Conservation (phyloP, 2,329 filamentous ascomycete genomes). For the Sporothrix brunneoviolacea region DNA sequence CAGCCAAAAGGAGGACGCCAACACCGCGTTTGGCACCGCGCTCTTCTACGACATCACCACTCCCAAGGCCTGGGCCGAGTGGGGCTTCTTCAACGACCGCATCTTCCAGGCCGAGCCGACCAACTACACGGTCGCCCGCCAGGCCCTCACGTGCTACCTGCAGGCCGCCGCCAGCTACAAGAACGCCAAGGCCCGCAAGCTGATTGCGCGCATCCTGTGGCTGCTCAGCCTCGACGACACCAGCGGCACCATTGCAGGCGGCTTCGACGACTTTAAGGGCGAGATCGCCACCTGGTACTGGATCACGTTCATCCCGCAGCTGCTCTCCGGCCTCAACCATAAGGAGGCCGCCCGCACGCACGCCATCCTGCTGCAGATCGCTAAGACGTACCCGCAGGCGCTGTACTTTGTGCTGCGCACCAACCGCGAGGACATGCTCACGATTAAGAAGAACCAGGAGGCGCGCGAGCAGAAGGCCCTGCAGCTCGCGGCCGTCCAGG, state of each 20-base stretch:
- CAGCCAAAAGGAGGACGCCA: constrained; percentile 81
- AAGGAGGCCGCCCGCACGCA: constrained; percentile 86
- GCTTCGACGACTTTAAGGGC: constrained; percentile 94
- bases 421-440: constrained; percentile 85
- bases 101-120: constrained; percentile 87
- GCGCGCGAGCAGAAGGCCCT: constrained; percentile 58
- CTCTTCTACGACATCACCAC: constrained; percentile 93
- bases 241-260: constrained; percentile 72
- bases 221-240: constrained; percentile 87
- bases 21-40: constrained; percentile 89
- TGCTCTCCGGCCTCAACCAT: constrained; percentile 83
- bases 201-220: constrained; percentile 91
- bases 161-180: constrained; percentile 96
- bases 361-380: constrained; percentile 82
- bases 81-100: constrained; percentile 96
- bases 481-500: constrained; percentile 29
- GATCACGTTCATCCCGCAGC: constrained; percentile 97
- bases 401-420: constrained; percentile 94
- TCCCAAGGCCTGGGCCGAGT: constrained; percentile 97
- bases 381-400: constrained; percentile 90
- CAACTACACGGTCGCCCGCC: constrained; percentile 76
- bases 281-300: constrained; percentile 99
- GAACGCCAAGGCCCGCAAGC: constrained; percentile 89
- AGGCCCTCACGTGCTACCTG: constrained; percentile 91
- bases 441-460: constrained; percentile 84